phyloP scores from a whole-genome alignment of 2,329 filamentous ascomycete genomes.

The Mycogone perniciosa region DNA sequence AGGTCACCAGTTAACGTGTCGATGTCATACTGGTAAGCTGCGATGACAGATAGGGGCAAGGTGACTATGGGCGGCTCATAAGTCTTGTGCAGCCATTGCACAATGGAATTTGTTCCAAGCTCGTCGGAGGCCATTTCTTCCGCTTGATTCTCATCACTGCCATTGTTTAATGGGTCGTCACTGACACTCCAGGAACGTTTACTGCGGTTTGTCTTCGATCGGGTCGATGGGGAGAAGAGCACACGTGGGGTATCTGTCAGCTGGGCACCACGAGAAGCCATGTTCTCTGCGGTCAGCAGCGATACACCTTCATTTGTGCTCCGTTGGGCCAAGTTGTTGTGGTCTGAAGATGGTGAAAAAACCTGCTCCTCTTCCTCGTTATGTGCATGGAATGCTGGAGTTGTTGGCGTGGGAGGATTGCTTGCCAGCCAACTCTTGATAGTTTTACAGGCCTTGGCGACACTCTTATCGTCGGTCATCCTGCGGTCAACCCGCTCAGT shows the following conservation, averaged over 20 bases:
- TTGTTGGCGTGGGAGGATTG: not conserved
- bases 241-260: too few species aligned
- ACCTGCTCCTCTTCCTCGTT: not conserved
- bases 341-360: not conserved
- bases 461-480: not conserved
- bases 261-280: too few species aligned
- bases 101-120: not conserved
- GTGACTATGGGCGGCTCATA: not conserved
- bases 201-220: not conserved
- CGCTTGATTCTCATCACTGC: not conserved
- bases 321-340: too few species aligned
- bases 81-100: slow-evolving; percentile 2
- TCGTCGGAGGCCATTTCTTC: not conserved
- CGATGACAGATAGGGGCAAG: not conserved
- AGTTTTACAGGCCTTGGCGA: not conserved
- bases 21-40: slow-evolving; percentile 25
- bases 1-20: slow-evolving; percentile 32
- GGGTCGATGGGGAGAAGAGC: too few species aligned
- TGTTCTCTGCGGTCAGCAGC: too few species aligned
- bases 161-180: not conserved
- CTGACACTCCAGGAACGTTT: slow-evolving; percentile 5
- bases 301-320: too few species aligned
- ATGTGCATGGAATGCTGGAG: not conserved
- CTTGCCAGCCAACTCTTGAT: slow-evolving; percentile 3
- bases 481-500: not conserved